Conservation (phyloP, 306 rosid species). For the Fragaria nilgerrensis region DNA sequence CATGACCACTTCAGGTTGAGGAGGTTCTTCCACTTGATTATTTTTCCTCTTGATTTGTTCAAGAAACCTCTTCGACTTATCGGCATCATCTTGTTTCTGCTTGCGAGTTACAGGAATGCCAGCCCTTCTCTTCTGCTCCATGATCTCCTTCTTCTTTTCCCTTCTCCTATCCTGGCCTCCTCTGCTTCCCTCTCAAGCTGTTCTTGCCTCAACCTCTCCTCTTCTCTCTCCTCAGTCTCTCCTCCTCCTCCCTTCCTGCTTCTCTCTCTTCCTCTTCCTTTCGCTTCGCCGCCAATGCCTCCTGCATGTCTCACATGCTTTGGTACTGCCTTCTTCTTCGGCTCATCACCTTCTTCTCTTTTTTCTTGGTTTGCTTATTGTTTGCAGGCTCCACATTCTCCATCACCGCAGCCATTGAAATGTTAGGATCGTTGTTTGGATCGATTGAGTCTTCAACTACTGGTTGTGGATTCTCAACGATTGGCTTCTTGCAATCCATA, state of each 20-base stretch:
- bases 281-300: slow-evolving; percentile 78
- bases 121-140: slow-evolving; percentile 54
- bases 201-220: slow-evolving; percentile 65
- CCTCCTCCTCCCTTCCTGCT: slow-evolving; percentile 77
- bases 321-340: slow-evolving; percentile 70
- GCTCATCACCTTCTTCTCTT: slow-evolving; percentile 33
- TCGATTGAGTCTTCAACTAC: not conserved
- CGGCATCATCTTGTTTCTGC: slow-evolving; percentile 75
- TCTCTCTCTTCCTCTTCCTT: slow-evolving; percentile 80
- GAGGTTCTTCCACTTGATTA: too few relatives aligned
- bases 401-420: not conserved
- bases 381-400: slow-evolving; percentile 60
- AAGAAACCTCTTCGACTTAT: slow-evolving; percentile 63
- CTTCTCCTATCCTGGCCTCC: slow-evolving; percentile 75
- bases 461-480: not conserved
- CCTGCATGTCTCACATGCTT: slow-evolving; percentile 97
- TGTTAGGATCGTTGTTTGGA: not conserved
- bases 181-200: slow-evolving; percentile 74
- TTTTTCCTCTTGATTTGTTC: slow-evolving; percentile 41
- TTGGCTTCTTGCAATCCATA: not conserved
- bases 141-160: slow-evolving; percentile 84
- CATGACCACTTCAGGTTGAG: too few relatives aligned
- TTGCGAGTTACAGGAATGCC: slow-evolving; percentile 67
- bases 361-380: slow-evolving; percentile 45
- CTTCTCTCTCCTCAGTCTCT: slow-evolving; percentile 82